phyloP scores from a whole-genome alignment of 352 stramenopile species.

The Phytophthora nicotianae region DNA sequence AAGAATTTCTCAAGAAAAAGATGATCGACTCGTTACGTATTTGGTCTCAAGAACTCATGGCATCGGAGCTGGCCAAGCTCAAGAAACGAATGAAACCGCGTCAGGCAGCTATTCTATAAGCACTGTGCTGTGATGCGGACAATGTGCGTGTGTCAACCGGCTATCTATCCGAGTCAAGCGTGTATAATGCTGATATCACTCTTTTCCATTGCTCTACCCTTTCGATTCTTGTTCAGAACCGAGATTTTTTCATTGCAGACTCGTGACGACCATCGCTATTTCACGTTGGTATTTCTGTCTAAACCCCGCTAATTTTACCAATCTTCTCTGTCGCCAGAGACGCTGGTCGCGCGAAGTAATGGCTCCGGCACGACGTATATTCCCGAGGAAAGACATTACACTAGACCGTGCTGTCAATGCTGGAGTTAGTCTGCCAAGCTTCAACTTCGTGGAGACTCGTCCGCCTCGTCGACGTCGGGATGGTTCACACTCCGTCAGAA shows the following conservation, averaged over 20 bases:
- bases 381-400: constrained; percentile 14
- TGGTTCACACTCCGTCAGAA: constrained; percentile 1
- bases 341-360: constrained; percentile 6
- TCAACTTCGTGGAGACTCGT: constrained; percentile 69
- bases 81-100: constrained; percentile 75
- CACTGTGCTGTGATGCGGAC: neutral
- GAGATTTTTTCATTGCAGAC: constrained; percentile 4
- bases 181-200: constrained; percentile 1
- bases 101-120: constrained; percentile 60
- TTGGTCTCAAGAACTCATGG: constrained; percentile 79
- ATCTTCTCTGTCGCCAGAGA: neutral
- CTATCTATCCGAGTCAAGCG: neutral
- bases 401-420: constrained; percentile 37
- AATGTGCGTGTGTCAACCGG: neutral
- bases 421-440: constrained; percentile 47
- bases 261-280: neutral
- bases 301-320: constrained; percentile 26
- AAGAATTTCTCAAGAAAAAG: constrained; percentile 77
- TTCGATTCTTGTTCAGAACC: neutral
- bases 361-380: constrained; percentile 19
- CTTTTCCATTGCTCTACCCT: constrained; percentile 9
- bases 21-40: constrained; percentile 71
- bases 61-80: constrained; percentile 66
- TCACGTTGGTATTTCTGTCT: neutral
- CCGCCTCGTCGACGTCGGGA: constrained; percentile 19